Conservation (phyloP, 345 rosid species). For the Crucihimalaya himalaica region DNA sequence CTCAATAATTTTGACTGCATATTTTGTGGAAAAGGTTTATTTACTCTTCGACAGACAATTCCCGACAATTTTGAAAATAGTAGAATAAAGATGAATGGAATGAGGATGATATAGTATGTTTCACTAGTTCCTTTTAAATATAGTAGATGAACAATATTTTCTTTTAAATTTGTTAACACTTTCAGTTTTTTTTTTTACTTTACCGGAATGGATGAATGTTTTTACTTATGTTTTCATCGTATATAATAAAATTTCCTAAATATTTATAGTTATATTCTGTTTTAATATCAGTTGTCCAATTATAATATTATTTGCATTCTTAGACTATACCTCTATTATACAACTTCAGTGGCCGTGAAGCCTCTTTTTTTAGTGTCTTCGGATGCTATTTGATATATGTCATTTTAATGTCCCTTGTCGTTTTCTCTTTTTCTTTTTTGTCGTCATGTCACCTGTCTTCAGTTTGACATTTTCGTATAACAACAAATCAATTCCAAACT, state of each 20-base stretch:
- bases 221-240: not conserved
- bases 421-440: not conserved
- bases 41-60: not conserved
- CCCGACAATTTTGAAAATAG: not conserved
- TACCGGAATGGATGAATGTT: not conserved
- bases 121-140: not conserved
- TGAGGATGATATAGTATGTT: not conserved
- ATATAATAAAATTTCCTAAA: not conserved
- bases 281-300: too few relatives aligned
- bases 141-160: not conserved
- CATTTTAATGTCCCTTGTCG: not conserved
- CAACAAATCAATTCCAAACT: not conserved
- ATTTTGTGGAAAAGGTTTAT: too few relatives aligned
- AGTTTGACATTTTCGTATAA: constrained; percentile 10
- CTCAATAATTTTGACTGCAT: too few relatives aligned
- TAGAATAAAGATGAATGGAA: not conserved
- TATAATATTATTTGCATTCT: not conserved
- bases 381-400: not conserved
- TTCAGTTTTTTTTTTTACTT: too few relatives aligned
- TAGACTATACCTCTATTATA: not conserved
- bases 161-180: not conserved
- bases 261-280: not conserved
- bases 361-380: not conserved
- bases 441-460: not conserved
- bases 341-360: not conserved